Evolutionary conservation across 2,329 filamentous ascomycete genomes (phyloP).

Genomic region (Hymenoscyphus albidus): DNA sequence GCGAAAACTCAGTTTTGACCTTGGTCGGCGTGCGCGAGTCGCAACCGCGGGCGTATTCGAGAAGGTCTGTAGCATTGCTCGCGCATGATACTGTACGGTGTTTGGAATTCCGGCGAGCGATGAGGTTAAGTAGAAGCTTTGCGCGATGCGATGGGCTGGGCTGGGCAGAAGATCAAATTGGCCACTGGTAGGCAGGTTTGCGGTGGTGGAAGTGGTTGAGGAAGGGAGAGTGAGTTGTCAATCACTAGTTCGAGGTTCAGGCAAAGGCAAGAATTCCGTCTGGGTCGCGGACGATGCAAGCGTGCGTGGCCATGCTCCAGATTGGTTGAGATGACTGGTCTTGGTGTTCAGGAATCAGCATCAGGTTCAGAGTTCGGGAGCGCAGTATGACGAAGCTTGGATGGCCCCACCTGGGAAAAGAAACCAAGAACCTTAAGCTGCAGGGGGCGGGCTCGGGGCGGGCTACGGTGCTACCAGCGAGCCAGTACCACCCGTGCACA

Average conservation of each 20-base stretch:
- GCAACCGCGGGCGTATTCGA: constrained; percentile 17
- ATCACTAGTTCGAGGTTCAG: background rate
- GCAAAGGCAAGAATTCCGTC: background rate
- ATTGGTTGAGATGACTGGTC: background rate
- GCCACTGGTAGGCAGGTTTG: background rate
- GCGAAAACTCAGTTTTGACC: constrained; percentile 31
- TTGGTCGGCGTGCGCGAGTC: constrained; percentile 20
- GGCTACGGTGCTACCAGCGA: background rate
- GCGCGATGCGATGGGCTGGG: background rate
- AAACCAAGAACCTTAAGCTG: background rate
- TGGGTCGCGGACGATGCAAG: background rate
- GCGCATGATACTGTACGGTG: constrained; percentile 22
- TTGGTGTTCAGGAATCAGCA: no score
- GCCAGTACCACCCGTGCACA: no score
- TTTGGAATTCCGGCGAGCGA: constrained; percentile 1
- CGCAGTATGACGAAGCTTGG: constrained; percentile 10
- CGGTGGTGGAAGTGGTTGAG: background rate
- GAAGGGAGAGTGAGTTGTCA: background rate
- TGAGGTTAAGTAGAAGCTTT: background rate
- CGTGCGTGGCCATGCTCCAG: constrained; percentile 2
- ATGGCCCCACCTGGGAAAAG: background rate
- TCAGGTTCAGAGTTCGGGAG: background rate
- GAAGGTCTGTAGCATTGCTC: constrained; percentile 25
- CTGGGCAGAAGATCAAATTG: background rate
- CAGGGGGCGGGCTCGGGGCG: no score